Conservation (phyloP, 345 rosid genomes). For the Lumnitzera littorea region DNA sequence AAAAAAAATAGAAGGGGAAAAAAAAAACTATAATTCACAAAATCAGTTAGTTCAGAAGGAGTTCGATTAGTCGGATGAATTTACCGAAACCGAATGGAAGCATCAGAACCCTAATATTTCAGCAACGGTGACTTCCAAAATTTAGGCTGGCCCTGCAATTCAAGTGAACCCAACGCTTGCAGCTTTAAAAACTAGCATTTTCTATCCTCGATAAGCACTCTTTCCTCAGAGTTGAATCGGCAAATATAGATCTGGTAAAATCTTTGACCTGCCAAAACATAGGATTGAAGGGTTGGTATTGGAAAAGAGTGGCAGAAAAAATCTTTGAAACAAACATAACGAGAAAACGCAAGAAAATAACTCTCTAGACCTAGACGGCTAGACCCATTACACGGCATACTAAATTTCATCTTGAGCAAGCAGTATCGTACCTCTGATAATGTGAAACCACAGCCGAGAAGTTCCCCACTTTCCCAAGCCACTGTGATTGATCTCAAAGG, state of each 20-base stretch:
- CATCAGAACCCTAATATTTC: no score
- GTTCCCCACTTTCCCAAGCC: conserved; percentile 86
- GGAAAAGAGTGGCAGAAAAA: neutral
- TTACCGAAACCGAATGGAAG: no score
- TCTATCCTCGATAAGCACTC: conserved; percentile 88
- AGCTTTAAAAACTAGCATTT: conserved; percentile 25
- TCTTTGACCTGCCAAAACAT: conserved; percentile 52
- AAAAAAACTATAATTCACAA: no score
- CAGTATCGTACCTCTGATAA: conserved; percentile 55
- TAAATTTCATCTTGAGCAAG: neutral
- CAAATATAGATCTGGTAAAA: conserved; percentile 75
- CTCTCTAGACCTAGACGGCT: no score
- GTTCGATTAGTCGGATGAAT: no score
- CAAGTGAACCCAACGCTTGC: neutral
- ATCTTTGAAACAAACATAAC: no score
- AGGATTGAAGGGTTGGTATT: neutral
- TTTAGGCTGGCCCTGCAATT: no score
- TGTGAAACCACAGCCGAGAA: conserved; percentile 60
- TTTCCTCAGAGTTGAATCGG: conserved; percentile 82
- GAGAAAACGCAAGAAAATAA: no score
- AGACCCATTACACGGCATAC: no score
- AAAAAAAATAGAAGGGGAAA: no score
- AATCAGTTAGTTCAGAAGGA: no score
- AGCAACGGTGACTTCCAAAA: no score
- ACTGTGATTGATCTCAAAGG: conserved; percentile 71